Evolutionary conservation across 2,329 filamentous ascomycete species (phyloP).

Genomic region (Aspergillus sp.): DNA sequence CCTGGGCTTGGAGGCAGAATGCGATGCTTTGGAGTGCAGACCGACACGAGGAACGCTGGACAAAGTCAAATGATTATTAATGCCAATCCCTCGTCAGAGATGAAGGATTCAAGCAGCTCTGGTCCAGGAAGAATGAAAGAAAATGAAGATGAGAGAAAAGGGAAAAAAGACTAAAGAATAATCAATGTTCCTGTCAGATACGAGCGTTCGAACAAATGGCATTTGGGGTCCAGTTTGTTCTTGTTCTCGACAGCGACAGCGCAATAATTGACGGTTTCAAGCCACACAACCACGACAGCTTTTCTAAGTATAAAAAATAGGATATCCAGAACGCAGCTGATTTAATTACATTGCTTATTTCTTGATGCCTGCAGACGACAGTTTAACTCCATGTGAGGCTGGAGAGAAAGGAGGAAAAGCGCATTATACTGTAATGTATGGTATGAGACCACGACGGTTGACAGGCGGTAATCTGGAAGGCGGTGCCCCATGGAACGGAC

Average conservation of each 20-base stretch:
- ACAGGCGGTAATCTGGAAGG: background rate
- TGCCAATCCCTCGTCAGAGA: background rate
- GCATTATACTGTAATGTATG: conserved; percentile 3
- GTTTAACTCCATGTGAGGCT: background rate
- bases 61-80: background rate
- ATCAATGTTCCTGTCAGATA: conserved; percentile 2
- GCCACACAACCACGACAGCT: background rate
- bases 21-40: background rate
- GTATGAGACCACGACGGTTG: background rate
- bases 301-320: background rate
- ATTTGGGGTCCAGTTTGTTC: background rate
- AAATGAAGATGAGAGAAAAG: conserved; percentile 9
- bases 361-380: background rate
- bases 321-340: background rate
- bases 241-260: background rate
- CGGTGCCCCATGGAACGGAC: conserved; percentile 9
- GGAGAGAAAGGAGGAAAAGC: background rate
- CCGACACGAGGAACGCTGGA: background rate
- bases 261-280: background rate
- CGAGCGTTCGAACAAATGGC: conserved; percentile 1
- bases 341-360: background rate
- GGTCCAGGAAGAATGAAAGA: conserved; percentile 8
- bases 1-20: conserved; percentile 6
- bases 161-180: background rate
- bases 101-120: background rate